Percentiles rank a stretch among this genome's conserved stretches.
These are phyloP conservation scores for Termitomyces bulborhizus DNA, from an alignment of 768 basidiomycete genomes.

Conservation along the genomic window DNA sequence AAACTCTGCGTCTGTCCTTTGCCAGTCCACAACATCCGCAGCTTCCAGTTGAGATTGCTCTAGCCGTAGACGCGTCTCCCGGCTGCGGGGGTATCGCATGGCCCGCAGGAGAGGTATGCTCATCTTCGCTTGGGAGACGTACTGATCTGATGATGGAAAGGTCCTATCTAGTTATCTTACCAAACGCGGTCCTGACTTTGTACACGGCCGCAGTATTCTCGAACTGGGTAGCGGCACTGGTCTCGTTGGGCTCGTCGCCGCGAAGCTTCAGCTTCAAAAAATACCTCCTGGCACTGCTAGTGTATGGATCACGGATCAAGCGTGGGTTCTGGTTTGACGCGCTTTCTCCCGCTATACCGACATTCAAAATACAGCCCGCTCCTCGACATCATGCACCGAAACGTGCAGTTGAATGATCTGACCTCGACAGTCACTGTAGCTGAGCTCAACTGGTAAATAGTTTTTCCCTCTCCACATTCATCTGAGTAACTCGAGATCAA, in stretches of 20 bases:
- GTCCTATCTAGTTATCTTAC: constrained; percentile 74
- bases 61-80: constrained; percentile 72
- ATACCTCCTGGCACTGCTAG: constrained; percentile 35
- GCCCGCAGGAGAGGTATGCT: constrained; percentile 82
- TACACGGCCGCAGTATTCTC: constrained; percentile 54
- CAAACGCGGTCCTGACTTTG: constrained; percentile 39
- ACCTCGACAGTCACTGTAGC: constrained; percentile 44
- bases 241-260: constrained; percentile 84
- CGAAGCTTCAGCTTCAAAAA: constrained; percentile 31
- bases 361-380: constrained; percentile 48
- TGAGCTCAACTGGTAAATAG: constrained; percentile 77
- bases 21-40: constrained; percentile 11
- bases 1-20: constrained; percentile 42
- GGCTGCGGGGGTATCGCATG: constrained; percentile 92
- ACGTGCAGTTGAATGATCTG: constrained; percentile 63
- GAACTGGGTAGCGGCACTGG: constrained; percentile 93
- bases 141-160: constrained; percentile 30
- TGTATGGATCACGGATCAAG: constrained; percentile 89
- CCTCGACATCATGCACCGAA: constrained; percentile 71
- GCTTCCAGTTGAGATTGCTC: constrained; percentile 33
- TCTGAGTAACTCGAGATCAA: constrained; percentile 9
- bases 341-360: not conserved
- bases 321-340: constrained; percentile 44
- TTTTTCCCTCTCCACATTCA: constrained; percentile 4
- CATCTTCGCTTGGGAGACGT: not conserved